Conservation (phyloP, 305 asterid species). For the Plantago lanceolata region DNA sequence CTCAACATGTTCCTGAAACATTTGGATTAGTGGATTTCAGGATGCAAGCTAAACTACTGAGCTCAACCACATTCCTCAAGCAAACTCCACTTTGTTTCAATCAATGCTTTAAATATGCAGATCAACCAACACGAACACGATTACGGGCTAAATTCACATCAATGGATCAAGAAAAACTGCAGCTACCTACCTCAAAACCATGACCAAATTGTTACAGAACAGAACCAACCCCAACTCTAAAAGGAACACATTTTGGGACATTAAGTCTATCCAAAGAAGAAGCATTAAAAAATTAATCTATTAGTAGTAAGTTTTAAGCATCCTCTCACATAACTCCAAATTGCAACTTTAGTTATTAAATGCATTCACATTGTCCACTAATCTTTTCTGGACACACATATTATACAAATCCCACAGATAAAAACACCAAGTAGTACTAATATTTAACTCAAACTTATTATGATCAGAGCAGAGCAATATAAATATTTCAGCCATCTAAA, state of each 20-base stretch:
- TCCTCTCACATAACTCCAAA: slow-evolving; percentile 1
- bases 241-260: no score
- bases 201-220: neutral
- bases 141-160: neutral
- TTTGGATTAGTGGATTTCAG: no score
- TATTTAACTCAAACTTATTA: neutral
- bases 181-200: neutral
- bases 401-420: slow-evolving; percentile 2
- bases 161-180: neutral
- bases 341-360: neutral
- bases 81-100: neutral
- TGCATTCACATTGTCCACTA: slow-evolving; percentile 9
- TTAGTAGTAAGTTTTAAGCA: no score
- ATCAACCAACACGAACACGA: neutral
- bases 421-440: neutral
- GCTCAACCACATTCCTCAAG: neutral
- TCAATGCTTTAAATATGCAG: slow-evolving; percentile 7
- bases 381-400: slow-evolving; percentile 8
- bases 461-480: neutral
- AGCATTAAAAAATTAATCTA: no score
- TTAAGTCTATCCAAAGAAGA: no score
- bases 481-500: neutral
- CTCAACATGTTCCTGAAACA: neutral
- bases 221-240: neutral
- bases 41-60: no score